Conservation (phyloP, 371 early-diverging fungal species). For the Homolaphlyctis polyrhiza region DNA sequence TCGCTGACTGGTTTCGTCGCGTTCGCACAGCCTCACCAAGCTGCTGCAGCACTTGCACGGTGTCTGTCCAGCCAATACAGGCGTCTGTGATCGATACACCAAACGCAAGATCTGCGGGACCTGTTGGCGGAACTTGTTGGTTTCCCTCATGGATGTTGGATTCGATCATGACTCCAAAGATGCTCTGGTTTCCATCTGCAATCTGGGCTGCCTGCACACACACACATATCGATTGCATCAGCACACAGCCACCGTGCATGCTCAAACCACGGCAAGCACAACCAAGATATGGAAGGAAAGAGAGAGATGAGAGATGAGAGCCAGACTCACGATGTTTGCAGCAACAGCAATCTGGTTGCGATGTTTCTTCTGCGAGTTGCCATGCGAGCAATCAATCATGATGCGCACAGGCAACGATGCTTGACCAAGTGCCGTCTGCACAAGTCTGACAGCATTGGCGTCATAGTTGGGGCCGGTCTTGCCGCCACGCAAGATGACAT, state of each 20-base stretch:
- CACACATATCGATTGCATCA: too few species aligned
- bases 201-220: slow-evolving; percentile 44
- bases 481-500: slow-evolving; percentile 88
- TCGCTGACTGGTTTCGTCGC: too few species aligned
- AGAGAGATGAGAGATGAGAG: too few species aligned
- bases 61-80: slow-evolving; percentile 74
- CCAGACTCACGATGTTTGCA: slow-evolving; percentile 64
- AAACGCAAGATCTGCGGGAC: slow-evolving; percentile 42
- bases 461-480: slow-evolving; percentile 83
- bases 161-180: slow-evolving; percentile 93
- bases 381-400: slow-evolving; percentile 95
- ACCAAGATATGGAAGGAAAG: too few species aligned
- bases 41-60: slow-evolving; percentile 55
- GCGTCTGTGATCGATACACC: slow-evolving; percentile 78
- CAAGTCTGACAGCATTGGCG: slow-evolving; percentile 43
- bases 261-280: too few species aligned
- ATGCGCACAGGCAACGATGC: slow-evolving; percentile 58
- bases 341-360: slow-evolving; percentile 76
- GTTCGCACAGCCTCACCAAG: slow-evolving; percentile 63
- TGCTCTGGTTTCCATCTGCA: slow-evolving; percentile 47
- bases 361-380: slow-evolving; percentile 74
- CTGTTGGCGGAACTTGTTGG: slow-evolving; percentile 34
- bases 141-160: slow-evolving; percentile 77
- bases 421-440: slow-evolving; percentile 58
- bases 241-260: too few species aligned